phyloP scores from a whole-genome alignment of 371 early-diverging fungal genomes.

The Apophysomyces sp. region DNA sequence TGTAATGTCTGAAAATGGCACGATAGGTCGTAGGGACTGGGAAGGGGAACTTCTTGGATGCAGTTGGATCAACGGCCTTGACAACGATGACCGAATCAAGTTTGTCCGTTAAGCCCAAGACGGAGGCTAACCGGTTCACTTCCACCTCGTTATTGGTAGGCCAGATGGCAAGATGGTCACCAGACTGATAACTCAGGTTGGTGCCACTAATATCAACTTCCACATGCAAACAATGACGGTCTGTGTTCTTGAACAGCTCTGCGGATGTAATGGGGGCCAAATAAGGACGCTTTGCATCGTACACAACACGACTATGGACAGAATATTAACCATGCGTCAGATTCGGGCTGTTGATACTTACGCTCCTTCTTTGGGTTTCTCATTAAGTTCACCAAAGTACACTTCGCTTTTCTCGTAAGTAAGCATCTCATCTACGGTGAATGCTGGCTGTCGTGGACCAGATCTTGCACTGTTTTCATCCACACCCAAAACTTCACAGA shows the following conservation, averaged over 20 bases:
- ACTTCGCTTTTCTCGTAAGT: slow-evolving; percentile 37
- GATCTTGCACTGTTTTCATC: slow-evolving; percentile 46
- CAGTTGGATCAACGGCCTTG: slow-evolving; percentile 62
- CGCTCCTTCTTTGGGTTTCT: slow-evolving; percentile 30
- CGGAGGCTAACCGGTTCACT: slow-evolving; percentile 62
- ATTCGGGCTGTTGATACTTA: slow-evolving; percentile 6
- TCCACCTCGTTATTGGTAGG: slow-evolving; percentile 82
- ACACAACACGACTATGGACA: slow-evolving; percentile 32
- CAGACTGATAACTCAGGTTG: slow-evolving; percentile 83
- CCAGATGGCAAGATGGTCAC: slow-evolving; percentile 96
- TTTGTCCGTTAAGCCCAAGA: slow-evolving; percentile 64
- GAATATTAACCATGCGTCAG: neutral
- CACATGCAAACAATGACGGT: slow-evolving; percentile 88
- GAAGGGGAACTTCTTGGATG: slow-evolving; percentile 80
- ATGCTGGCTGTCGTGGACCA: slow-evolving; percentile 44
- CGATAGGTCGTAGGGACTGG: slow-evolving; percentile 87
- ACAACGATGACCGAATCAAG: slow-evolving; percentile 66
- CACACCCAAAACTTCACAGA: slow-evolving; percentile 74
- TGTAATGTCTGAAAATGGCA: slow-evolving; percentile 85
- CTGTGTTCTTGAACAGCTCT: slow-evolving; percentile 66
- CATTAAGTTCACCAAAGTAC: slow-evolving; percentile 63
- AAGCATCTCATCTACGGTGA: slow-evolving; percentile 38
- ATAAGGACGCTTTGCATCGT: slow-evolving; percentile 84
- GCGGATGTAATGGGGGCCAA: slow-evolving; percentile 63
- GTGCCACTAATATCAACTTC: slow-evolving; percentile 86